A percentile compares a stretch with the other conserved stretches of the same genome.
phyloP scores from a whole-genome alignment of 208 protist genomes.

The Trypanosoma brucei region DNA sequence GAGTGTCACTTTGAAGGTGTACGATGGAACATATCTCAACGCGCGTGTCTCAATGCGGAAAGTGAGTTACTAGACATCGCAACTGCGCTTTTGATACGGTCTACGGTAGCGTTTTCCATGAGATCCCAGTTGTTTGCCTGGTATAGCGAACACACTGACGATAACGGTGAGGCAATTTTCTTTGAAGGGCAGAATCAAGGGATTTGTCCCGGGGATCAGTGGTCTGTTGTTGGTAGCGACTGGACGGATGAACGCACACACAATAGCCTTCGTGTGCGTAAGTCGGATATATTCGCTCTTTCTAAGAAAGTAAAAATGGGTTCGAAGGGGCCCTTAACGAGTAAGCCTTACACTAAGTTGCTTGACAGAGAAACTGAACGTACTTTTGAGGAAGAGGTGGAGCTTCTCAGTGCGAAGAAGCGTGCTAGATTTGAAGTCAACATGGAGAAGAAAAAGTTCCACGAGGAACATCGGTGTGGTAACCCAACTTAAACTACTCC shows the following conservation, averaged over 20 bases:
- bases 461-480: background rate
- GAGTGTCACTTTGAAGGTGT: conserved; percentile 66
- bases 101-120: conserved; percentile 51
- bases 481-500: background rate
- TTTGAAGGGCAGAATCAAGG: background rate
- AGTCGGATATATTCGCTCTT: conserved; percentile 37
- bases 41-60: conserved; percentile 41
- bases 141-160: conserved; percentile 39
- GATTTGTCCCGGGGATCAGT: conserved; percentile 24
- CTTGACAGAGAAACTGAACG: conserved; percentile 70
- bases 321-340: conserved; percentile 4
- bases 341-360: conserved; percentile 52
- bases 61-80: conserved; percentile 75
- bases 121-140: conserved; percentile 57
- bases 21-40: conserved; percentile 57
- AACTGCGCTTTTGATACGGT: conserved; percentile 62
- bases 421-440: conserved; percentile 69
- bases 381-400: conserved; percentile 73
- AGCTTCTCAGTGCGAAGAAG: conserved; percentile 60
- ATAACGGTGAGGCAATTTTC: conserved; percentile 1
- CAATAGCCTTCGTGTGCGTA: conserved; percentile 37
- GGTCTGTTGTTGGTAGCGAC: conserved; percentile 72
- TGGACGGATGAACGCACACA: conserved; percentile 64
- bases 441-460: conserved; percentile 51
- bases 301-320: conserved; percentile 16